Percentiles rank a stretch among this genome's conserved stretches.
phyloP scores from a whole-genome alignment of 1,139 yeast species.

The Hyphopichia wangnamkhiaoensis region DNA sequence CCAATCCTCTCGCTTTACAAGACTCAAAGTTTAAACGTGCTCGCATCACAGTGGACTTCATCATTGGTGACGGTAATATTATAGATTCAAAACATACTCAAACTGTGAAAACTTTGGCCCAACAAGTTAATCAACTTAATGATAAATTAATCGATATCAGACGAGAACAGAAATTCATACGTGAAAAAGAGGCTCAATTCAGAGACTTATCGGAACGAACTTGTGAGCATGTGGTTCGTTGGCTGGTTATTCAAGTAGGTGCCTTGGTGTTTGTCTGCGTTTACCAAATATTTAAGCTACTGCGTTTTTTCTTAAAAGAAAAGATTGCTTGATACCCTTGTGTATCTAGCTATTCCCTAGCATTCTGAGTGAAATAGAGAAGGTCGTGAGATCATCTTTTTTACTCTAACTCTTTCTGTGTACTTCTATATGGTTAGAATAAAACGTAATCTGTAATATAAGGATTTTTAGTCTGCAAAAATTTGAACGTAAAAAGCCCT shows the following conservation, averaged over 20 bases:
- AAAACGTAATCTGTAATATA: too few species aligned
- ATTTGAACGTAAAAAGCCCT: too few species aligned
- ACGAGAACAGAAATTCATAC: conserved; percentile 64
- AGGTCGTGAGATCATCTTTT: too few species aligned
- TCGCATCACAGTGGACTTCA: conserved; percentile 51
- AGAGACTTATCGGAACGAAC: conserved; percentile 69
- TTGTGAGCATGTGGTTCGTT: conserved; percentile 62
- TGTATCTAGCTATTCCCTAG: too few species aligned
- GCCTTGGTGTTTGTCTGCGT: conserved; percentile 60
- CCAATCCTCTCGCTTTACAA: conserved; percentile 11
- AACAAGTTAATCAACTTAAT: conserved; percentile 52
- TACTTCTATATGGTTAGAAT: too few species aligned
- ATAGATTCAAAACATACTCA: conserved; percentile 55
- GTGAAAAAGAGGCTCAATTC: conserved; percentile 70
- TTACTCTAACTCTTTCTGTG: too few species aligned
- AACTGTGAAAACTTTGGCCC: conserved; percentile 50
- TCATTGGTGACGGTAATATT: conserved; percentile 51
- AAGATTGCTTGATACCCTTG: conserved; percentile 30
- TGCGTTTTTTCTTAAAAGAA: conserved; percentile 65
- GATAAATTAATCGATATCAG: conserved; percentile 57
- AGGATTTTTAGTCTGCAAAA: too few species aligned
- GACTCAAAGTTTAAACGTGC: conserved; percentile 55
- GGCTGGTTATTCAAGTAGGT: conserved; percentile 63
- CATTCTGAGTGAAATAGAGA: too few species aligned
- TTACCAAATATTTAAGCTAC: conserved; percentile 68